These are phyloP conservation scores for Candida verbasci DNA, from an alignment of 805 yeast genomes.

Conservation along the genomic window DNA sequence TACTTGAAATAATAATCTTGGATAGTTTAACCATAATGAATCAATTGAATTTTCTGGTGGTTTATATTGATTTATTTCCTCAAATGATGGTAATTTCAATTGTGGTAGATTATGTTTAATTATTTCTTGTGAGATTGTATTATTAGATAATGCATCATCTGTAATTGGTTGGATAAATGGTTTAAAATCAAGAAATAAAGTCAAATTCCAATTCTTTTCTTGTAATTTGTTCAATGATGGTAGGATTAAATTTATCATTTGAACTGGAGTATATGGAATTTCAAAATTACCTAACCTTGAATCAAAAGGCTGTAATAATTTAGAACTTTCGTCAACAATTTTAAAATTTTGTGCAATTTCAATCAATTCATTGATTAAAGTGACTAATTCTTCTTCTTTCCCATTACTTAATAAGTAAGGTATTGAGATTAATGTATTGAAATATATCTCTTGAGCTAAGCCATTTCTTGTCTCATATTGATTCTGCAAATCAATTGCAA, in stretches of 20 bases:
- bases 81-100: constrained; percentile 27
- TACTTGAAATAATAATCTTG: constrained; percentile 58
- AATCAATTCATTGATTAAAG: constrained; percentile 38
- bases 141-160: constrained; percentile 27
- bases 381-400: constrained; percentile 24
- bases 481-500: constrained; percentile 55
- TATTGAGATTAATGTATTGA: constrained; percentile 54
- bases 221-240: constrained; percentile 42
- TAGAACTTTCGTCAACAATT: constrained; percentile 14
- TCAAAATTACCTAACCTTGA: constrained; percentile 25
- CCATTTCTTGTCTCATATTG: constrained; percentile 39
- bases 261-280: constrained; percentile 49
- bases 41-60: constrained; percentile 42
- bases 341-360: constrained; percentile 40
- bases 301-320: constrained; percentile 34
- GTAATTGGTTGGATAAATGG: constrained; percentile 30
- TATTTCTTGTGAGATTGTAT: constrained; percentile 34
- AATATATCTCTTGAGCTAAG: constrained; percentile 64
- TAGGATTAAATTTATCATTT: constrained; percentile 45
- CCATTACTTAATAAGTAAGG: constrained; percentile 59
- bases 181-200: constrained; percentile 29
- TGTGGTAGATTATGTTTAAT: constrained; percentile 40
- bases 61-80: constrained; percentile 12
- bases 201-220: constrained; percentile 37
- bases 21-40: constrained; percentile 55